Base-by-base conservation (phyloP, 805 yeast genomes). In the Torulaspora microellipsoides region DNA sequence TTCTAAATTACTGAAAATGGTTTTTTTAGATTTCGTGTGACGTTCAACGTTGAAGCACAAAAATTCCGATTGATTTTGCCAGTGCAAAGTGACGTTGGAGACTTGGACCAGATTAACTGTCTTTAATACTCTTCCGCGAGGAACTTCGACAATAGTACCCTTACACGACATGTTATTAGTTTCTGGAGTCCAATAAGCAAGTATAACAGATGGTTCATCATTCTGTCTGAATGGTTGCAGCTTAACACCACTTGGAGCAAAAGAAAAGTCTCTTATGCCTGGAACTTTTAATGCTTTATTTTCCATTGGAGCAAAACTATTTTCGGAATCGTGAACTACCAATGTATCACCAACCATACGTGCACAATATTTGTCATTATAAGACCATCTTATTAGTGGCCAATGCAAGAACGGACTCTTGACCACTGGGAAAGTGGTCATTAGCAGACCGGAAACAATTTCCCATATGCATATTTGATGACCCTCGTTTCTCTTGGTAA, bases 111-210 rank as follows among this genome's bases (percentile, higher is more conserved):
- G 75, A 68, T 91, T 90, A 56, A 91, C 83, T 47, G 96, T 85
- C 77, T 97, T 85, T 49, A 93, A 67, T 36, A 89, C 81, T 65
- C 80, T 76, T 65, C 83, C 85, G 23, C 88, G 74, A 47, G 96
- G 95, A 42, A 90, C 77, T 59, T 86, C 88, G 81, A 93, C 83
- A 51, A 93, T 70, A 17, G 95, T 79, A 46, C 91, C 98, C 66
- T 95, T 84, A 25, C 99, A 97, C 35, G 96, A 85, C 72, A 90
- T 96, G 68, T 93, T 91, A 51, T 76, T 67, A 42, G 81, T 71
- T 71, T 93, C 99, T 43, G 99, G 99, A 36, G 96, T 89, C 99
- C 99, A 93, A 72, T 83, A 93, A 27, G 95, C 81, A 54, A 93
- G 75, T 29, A 89, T 70, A 56, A 82, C 82, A 44, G 81, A 81